Conservation (phyloP, 2,329 filamentous ascomycete genomes). For the Aspergillus sp. region DNA sequence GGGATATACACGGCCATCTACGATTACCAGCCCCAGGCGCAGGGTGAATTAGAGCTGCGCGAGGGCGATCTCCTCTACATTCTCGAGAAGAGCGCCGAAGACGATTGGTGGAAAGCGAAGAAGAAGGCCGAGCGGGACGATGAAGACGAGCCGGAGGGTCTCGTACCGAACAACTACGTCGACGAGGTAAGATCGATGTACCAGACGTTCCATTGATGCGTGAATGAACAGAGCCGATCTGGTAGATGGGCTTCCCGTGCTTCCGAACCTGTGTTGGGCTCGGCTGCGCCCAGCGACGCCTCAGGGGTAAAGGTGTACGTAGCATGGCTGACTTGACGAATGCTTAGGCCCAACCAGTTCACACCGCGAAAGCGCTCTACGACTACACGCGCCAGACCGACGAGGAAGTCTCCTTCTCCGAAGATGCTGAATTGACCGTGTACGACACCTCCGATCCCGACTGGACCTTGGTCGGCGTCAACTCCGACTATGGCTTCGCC, state of each 20-base stretch:
- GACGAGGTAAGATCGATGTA: slow-evolving; percentile 67
- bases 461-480: slow-evolving; percentile 87
- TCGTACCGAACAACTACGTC: slow-evolving; percentile 93
- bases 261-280: neutral
- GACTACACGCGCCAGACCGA: slow-evolving; percentile 97
- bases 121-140: slow-evolving; percentile 81
- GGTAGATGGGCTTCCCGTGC: neutral
- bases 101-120: slow-evolving; percentile 95
- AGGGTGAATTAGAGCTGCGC: slow-evolving; percentile 77
- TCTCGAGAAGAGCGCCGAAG: slow-evolving; percentile 73
- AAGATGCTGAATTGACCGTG: slow-evolving; percentile 78
- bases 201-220: neutral
- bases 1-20: slow-evolving; percentile 89
- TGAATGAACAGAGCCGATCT: neutral
- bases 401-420: slow-evolving; percentile 92
- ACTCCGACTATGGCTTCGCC: slow-evolving; percentile 87
- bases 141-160: slow-evolving; percentile 83
- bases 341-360: slow-evolving; percentile 60
- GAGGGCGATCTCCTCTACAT: slow-evolving; percentile 90
- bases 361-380: slow-evolving; percentile 86
- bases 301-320: slow-evolving; percentile 14
- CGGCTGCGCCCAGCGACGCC: neutral
- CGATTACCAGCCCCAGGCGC: slow-evolving; percentile 84
- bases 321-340: slow-evolving; percentile 7
- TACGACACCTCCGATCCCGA: slow-evolving; percentile 91